Evolutionary conservation across 2,329 filamentous ascomycete species (phyloP).

Genomic region (Mollisiaceae sp.): DNA sequence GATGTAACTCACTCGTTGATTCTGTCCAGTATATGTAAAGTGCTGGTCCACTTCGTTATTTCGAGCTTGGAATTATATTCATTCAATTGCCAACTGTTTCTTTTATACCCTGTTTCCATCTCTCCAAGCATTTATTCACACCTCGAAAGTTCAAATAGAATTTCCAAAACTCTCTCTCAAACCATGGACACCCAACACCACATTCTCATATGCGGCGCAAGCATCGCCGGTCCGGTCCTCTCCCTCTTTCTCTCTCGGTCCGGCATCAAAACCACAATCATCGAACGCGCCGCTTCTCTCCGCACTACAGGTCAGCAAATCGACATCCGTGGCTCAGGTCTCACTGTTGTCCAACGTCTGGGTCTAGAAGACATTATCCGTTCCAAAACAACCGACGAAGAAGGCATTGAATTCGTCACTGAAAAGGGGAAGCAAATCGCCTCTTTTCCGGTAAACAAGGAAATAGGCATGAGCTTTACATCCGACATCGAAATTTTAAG

Average conservation of each 20-base stretch:
- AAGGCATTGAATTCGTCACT: slow-evolving; percentile 52
- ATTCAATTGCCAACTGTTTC: not conserved
- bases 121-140: not conserved
- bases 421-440: slow-evolving; percentile 46
- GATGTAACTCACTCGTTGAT: not conserved
- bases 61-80: not conserved
- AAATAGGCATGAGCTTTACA: slow-evolving; percentile 42
- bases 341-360: slow-evolving; percentile 58
- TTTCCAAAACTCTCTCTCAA: not conserved
- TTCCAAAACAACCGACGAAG: slow-evolving; percentile 49
- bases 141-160: not conserved
- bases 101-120: not conserved
- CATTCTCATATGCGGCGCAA: slow-evolving; percentile 16
- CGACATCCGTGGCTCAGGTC: slow-evolving; percentile 56
- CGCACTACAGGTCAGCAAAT: slow-evolving; percentile 57
- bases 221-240: slow-evolving; percentile 17
- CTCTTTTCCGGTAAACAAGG: slow-evolving; percentile 45
- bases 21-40: not conserved
- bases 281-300: slow-evolving; percentile 49
- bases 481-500: slow-evolving; percentile 53
- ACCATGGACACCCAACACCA: slow-evolving; percentile 17
- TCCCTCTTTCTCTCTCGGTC: slow-evolving; percentile 17
- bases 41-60: not conserved
- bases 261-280: slow-evolving; percentile 44
- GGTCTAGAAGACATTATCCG: slow-evolving; percentile 53